Evolutionary conservation across 2,329 filamentous ascomycete species (phyloP), one percentile per base, ranked within the genome.

Genomic region (Cladosporium sp.): DNA sequence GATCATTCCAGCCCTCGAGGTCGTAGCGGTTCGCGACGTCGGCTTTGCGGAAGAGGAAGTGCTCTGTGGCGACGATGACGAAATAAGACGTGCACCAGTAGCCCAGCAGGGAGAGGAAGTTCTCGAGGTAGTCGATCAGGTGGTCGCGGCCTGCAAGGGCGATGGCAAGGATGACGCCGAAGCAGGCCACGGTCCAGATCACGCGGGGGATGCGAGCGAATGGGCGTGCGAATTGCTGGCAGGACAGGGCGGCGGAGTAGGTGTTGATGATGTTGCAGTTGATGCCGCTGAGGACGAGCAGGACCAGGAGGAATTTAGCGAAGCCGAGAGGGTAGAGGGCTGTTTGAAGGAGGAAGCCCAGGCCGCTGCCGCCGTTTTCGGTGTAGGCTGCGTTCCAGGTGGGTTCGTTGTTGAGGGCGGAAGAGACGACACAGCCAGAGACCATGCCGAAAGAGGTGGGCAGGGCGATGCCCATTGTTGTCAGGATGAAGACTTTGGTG

Each of bases 161-260:
- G 17, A 78, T 68, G 22, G 73, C 73, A 15, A 76, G 67, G 50
- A 77, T 73, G 4, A 75, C 73, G 20, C 74, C 70, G 47, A 77
- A 76, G 58, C 74, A 74, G 3, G 75, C 36, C 32, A 78, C 56
- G 5, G 75, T 75, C 77, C 77, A 79, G 61, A 79, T 70, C 61
- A 78, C 75, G 45, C 77, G 79, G 24, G 78, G 82, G 39, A 82
- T 77, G 15, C 77, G 79, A n/a, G 78, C 76, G 36, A 76, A 75
- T 24, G 75, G 74, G 54, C 76, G 73, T 24, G 75, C 74, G 62
- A 80, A 76, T 63, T 78, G 73, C 68, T 78, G 75, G 60, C 77
- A 73, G 19, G 73, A 74, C 12, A 79, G 69, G 2, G 75, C 76
- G 17, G 73, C 73, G 49, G 70, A 73, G 66, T 79, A 76, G 45